These are phyloP conservation scores for Hypoxylon sp. DNA, from an alignment of 2,329 filamentous ascomycete genomes.

Conservation along the genomic window DNA sequence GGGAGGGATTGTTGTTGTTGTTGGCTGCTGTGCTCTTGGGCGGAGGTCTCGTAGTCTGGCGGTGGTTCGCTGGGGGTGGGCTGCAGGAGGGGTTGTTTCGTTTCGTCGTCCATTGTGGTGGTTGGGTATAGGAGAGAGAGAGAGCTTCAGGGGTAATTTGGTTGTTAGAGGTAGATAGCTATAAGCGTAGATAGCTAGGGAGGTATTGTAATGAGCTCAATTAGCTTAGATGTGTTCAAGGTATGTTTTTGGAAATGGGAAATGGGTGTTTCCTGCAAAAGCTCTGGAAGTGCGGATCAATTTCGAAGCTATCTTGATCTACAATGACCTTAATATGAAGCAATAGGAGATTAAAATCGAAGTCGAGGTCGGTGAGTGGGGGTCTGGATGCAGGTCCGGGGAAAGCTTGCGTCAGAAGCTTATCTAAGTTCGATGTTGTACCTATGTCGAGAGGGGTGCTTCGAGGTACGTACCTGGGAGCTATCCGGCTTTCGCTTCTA, in stretches of 20 bases:
- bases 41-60: conserved; percentile 56
- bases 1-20: conserved; percentile 34
- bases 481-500: no score
- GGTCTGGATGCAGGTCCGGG: conserved; percentile 21
- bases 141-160: background rate
- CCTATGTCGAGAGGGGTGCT: no score
- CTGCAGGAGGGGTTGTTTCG: conserved; percentile 26
- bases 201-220: background rate
- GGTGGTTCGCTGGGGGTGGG: conserved; percentile 51
- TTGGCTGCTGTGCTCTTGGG: conserved; percentile 51
- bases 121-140: background rate
- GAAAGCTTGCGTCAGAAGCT: conserved; percentile 23
- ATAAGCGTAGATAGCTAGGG: background rate
- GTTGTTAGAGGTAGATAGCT: background rate
- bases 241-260: background rate
- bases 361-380: conserved; percentile 7
- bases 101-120: conserved; percentile 39
- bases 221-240: background rate
- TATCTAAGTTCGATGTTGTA: conserved; percentile 2
- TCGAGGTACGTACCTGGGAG: background rate
- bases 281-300: background rate
- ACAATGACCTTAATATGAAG: background rate
- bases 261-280: background rate
- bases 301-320: background rate
- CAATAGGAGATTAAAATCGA: conserved; percentile 2